Evolutionary conservation across 2,329 filamentous ascomycete species (phyloP), one percentile per base, ranked within the genome.

Genomic region (Tolypocladium guangdongense): DNA sequence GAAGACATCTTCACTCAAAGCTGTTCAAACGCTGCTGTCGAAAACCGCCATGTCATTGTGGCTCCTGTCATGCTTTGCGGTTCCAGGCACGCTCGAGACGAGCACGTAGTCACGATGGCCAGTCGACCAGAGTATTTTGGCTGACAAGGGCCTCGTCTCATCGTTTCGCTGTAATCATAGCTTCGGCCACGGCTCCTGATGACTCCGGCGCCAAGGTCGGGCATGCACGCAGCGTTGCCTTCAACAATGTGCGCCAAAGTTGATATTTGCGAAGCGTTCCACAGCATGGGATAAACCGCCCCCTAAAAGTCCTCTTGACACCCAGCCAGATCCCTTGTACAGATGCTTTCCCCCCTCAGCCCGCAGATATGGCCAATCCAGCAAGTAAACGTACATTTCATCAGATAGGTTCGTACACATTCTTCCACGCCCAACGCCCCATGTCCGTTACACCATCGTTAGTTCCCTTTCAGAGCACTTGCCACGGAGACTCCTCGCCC

Each of bases 401-500:
- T 33, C 27, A 24, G 20, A 18, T 33, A 33, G 18, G 20, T 47
- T 47, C 18, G 43, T 33, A 47, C 43, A 33, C 8, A 7, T 18
- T 27, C 33, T 33, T 20, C 18, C 18, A 20, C 43, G n/a, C 41
- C 27, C 27, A 47, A 47, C 43, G 43, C 43, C 27, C 11, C 18
- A 32, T 8, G 22, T 20, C 2, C 39, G 12, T 24, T 16, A 38
- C 50, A 36, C 49, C 48, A 24, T 63, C 52, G 66, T 36, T 57
- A 64, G 33, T 64, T 70, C 16, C 68, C 66, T 50, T 71, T 68
- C 54, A 74, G 63, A 7, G 73, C 69, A 32, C 66, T 71, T 22
- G 70, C 68, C 52, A 77, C 70, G 33, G 74, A 66, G 41, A 75
- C 64, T 4, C 75, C 75, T 45, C 71, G 68, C n/a, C 73, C 69